Base-by-base conservation (phyloP, 2,329 filamentous ascomycete species). In the Ophiostoma ips region DNA sequence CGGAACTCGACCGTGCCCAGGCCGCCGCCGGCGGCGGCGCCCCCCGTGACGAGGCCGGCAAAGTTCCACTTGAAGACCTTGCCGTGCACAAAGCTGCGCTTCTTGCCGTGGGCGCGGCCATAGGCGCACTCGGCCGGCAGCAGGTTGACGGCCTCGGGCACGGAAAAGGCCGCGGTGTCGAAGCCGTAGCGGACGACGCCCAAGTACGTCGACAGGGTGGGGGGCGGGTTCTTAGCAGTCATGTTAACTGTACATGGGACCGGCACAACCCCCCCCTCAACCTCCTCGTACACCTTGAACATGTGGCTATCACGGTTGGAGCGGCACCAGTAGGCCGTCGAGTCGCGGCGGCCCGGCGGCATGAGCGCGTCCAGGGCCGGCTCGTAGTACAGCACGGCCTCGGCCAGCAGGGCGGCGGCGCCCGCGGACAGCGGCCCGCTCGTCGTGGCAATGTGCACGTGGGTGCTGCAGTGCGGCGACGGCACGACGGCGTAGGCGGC, bases 51-150 rank as follows among this genome's bases (percentile, higher is more conserved):
- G 19, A 50, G 45, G 1, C 61, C 59, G 0, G 61, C 57, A 48
- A 67, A 62, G 46, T 67, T 61, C 66, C 66, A 68, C 59, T 67
- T 68, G 56, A 64, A 68, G 30, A 65, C 62, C 49, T 66, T 66
- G 12, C 65, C 65, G 38, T 63, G 59, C 19, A 68, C 56, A 52
- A 66, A 67, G 49, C 65, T 61, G 35, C 57, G 52, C 43, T 58
- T 60, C 50, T 57, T 58, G 11, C 63, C 60, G 18, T 62, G 58
- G 7, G 60, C 58, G 1, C 55, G 55, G 19, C 63, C 65, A 45
- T 61, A 62, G 2, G 60, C 58, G 18, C 60, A 63, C 1, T 52
- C 48, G 10, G 60, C 58, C 0, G 64, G 58, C 46, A 62, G 60
- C 10, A 63, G 55, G 40, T 64, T 66, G 58, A 68, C 58, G 10